These are phyloP conservation scores for Starmerella vitae DNA, from an alignment of 805 yeast genomes.

Conservation along the genomic window DNA sequence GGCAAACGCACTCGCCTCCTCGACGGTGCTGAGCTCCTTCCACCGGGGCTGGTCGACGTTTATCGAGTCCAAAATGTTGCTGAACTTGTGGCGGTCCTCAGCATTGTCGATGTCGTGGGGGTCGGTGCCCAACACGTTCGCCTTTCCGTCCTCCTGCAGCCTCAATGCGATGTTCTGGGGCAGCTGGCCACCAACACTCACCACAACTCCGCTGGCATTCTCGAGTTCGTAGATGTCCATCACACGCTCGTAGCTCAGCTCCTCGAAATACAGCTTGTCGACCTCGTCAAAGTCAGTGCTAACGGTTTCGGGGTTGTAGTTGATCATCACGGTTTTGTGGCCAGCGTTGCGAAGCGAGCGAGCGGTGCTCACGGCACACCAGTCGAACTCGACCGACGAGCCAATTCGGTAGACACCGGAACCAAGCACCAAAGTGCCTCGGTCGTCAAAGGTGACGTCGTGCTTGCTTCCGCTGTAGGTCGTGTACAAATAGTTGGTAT, in stretches of 20 bases:
- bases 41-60: conserved; percentile 94
- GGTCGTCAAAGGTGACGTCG: conserved; percentile 74
- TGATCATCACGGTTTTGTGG: conserved; percentile 85
- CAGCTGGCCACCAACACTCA: conserved; percentile 94
- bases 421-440: conserved; percentile 89
- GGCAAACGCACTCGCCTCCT: conserved; percentile 77
- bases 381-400: conserved; percentile 94
- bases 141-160: conserved; percentile 51
- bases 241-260: conserved; percentile 86
- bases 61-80: conserved; percentile 82
- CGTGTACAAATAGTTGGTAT: conserved; percentile 87
- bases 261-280: conserved; percentile 93
- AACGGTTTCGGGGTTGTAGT: conserved; percentile 97
- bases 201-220: conserved; percentile 77
- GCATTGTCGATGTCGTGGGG: conserved; percentile 95
- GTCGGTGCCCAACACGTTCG: conserved; percentile 81
- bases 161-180: conserved; percentile 92
- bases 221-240: conserved; percentile 95
- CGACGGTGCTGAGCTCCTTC: conserved; percentile 83
- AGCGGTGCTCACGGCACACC: conserved; percentile 98
- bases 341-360: conserved; percentile 82
- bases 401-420: conserved; percentile 99
- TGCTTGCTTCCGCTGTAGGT: conserved; percentile 83
- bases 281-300: conserved; percentile 98
- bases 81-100: conserved; percentile 96